These are phyloP conservation scores for Micromonas commoda DNA, from an alignment of 139 green algal species.

Conservation along the genomic window DNA sequence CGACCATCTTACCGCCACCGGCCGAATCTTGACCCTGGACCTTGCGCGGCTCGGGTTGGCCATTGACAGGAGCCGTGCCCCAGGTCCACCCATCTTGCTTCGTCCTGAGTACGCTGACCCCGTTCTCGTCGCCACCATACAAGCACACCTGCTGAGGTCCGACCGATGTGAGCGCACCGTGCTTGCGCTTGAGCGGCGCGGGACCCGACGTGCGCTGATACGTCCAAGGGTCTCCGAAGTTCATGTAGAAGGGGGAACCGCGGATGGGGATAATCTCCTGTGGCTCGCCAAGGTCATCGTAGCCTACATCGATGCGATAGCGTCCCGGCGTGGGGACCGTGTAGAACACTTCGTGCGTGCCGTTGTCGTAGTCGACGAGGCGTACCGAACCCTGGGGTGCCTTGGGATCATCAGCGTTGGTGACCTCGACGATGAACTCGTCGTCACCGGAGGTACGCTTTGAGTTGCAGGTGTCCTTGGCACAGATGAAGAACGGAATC, in stretches of 20 bases:
- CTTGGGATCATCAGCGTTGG: constrained; percentile 48
- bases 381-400: constrained; percentile 40
- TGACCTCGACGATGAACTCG: constrained; percentile 51
- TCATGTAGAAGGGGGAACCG: constrained; percentile 64
- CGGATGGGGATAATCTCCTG: constrained; percentile 49
- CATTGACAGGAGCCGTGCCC: constrained; percentile 13
- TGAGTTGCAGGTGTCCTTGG: constrained; percentile 63
- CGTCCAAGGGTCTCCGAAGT: constrained; percentile 57
- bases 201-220: constrained; percentile 54
- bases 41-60: background rate
- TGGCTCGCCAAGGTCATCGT: constrained; percentile 53
- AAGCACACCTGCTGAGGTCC: constrained; percentile 52
- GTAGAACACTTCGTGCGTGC: constrained; percentile 61
- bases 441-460: constrained; percentile 69
- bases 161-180: constrained; percentile 27
- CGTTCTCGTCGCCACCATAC: constrained; percentile 61
- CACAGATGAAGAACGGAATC: constrained; percentile 72
- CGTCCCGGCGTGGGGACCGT: constrained; percentile 24
- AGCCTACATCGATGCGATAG: constrained; percentile 55
- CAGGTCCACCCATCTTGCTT: constrained; percentile 52
- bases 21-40: background rate
- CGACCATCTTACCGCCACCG: background rate
- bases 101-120: constrained; percentile 53
- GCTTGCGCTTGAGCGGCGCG: constrained; percentile 51
- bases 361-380: constrained; percentile 61